These are phyloP conservation scores for Lactarius psammicola DNA, from an alignment of 768 basidiomycete genomes.

Conservation along the genomic window DNA sequence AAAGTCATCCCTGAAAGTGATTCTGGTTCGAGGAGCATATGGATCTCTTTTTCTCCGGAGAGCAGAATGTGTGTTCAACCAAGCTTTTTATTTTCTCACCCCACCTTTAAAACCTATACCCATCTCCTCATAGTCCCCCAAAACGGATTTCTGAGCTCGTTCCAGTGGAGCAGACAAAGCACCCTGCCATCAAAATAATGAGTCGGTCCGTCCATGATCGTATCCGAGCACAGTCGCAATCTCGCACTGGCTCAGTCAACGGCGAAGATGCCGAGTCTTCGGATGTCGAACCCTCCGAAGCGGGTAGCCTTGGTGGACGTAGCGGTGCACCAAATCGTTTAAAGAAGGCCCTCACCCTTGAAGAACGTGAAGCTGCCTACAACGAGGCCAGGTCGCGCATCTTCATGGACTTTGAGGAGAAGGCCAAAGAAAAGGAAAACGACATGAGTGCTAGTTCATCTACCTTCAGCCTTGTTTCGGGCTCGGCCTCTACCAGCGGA, in stretches of 20 bases:
- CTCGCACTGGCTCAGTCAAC: slow-evolving; percentile 69
- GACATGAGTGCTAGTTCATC: slow-evolving; percentile 78
- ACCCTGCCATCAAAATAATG: slow-evolving; percentile 90
- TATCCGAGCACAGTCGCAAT: slow-evolving; percentile 54
- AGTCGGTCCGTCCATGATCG: slow-evolving; percentile 59
- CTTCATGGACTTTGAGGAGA: slow-evolving; percentile 80
- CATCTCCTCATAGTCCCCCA: slow-evolving; percentile 50
- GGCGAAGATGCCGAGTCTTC: slow-evolving; percentile 78
- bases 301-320: slow-evolving; percentile 72
- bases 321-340: slow-evolving; percentile 53
- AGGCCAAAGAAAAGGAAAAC: slow-evolving; percentile 54
- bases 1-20: slow-evolving; percentile 71
- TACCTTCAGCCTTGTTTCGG: slow-evolving; percentile 65
- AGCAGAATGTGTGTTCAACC: slow-evolving; percentile 66
- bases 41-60: slow-evolving; percentile 54
- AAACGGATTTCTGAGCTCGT: slow-evolving; percentile 75
- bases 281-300: slow-evolving; percentile 75
- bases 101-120: slow-evolving; percentile 26
- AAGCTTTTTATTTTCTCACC: slow-evolving; percentile 4
- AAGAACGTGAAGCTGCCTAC: slow-evolving; percentile 87
- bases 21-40: slow-evolving; percentile 58
- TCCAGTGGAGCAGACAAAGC: slow-evolving; percentile 63
- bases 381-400: slow-evolving; percentile 83
- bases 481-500: slow-evolving; percentile 58
- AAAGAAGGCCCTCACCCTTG: slow-evolving; percentile 76